Evolutionary conservation across 2,329 filamentous ascomycete species (phyloP), one percentile per base, ranked within the genome.

Genomic region (Diaporthe aspalathi): DNA sequence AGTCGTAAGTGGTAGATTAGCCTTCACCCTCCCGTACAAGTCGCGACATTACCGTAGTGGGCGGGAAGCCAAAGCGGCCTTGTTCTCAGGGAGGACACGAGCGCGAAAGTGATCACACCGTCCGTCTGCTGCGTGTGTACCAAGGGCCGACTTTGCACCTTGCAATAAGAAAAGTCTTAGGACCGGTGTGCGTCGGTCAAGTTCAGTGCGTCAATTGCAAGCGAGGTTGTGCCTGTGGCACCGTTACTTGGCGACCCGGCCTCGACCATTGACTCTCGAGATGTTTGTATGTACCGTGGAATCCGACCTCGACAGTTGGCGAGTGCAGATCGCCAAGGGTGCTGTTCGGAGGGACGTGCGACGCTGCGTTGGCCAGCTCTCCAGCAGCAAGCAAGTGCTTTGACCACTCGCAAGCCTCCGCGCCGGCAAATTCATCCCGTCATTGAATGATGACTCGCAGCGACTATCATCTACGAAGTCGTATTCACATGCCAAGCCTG

Each of bases 291-390:
- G 17, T n/a, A n/a, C 43, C 35, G 45, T 6, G 43, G 3, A 63
- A 35, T 47, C 12, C 60, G 43, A 32, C 43, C 29, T 35, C 27
- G 43, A 49, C 43, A 49, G 49, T 63, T 35, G 60, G 57, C 56
- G 57, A 63, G 9, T 35, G 60, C 60, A 63, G 60, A 63, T 63
- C 60, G 60, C 60, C 60, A 63, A 63, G 60, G 60, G 60, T 63
- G n/a, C 60, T 63, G 60, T 63, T 63, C 60, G 43, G 49, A 24
- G 60, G 60, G 60, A 63, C 60, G 60, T 63, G 60, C 60, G 60
- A 63, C 27, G 60, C 49, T 63, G 43, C 43, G 60, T 49, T 47
- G 60, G 49, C 43, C 43, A 24, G 43, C 45, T 47, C 20, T n/a
- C 17, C 35, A 49, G 60, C 60, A 49, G 60, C 43, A 22, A 35